Evolutionary conservation across 2,329 filamentous ascomycete genomes (phyloP).

Genomic region (Phaeosphaeriaceae sp.): DNA sequence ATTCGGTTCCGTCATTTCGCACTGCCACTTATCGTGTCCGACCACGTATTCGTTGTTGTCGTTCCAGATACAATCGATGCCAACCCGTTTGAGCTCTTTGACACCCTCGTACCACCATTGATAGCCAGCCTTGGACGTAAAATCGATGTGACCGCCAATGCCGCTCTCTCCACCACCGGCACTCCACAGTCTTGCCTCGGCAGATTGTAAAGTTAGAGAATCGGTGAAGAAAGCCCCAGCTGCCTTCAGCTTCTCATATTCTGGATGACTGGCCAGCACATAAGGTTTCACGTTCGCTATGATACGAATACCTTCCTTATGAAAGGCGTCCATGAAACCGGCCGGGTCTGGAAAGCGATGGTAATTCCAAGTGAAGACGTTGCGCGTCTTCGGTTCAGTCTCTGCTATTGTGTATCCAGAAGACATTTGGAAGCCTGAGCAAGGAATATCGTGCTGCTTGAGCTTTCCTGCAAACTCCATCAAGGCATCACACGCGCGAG

Average conservation of each 20-base stretch:
- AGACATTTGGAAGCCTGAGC: constrained; percentile 75
- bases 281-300: constrained; percentile 79
- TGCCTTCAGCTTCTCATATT: constrained; percentile 67
- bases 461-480: constrained; percentile 68
- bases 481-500: constrained; percentile 63
- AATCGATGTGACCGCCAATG: constrained; percentile 75
- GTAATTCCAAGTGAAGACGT: constrained; percentile 75
- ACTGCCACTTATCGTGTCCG: constrained; percentile 69
- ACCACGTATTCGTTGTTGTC: constrained; percentile 80
- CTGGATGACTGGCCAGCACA: constrained; percentile 70
- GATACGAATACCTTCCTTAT: constrained; percentile 69
- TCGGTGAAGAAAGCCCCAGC: constrained; percentile 70
- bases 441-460: constrained; percentile 71
- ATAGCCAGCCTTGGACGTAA: constrained; percentile 71
- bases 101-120: constrained; percentile 77
- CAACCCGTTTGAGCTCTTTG: constrained; percentile 65
- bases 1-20: constrained; percentile 59
- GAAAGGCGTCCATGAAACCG: constrained; percentile 67
- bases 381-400: constrained; percentile 71
- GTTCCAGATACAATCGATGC: constrained; percentile 79
- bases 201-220: constrained; percentile 54
- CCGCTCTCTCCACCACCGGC: constrained; percentile 74
- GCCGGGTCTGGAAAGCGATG: constrained; percentile 74
- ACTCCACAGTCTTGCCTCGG: constrained; percentile 72
- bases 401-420: constrained; percentile 75